Base-by-base conservation (phyloP, 306 rosid genomes). In the Lathyrus tuberosus region DNA sequence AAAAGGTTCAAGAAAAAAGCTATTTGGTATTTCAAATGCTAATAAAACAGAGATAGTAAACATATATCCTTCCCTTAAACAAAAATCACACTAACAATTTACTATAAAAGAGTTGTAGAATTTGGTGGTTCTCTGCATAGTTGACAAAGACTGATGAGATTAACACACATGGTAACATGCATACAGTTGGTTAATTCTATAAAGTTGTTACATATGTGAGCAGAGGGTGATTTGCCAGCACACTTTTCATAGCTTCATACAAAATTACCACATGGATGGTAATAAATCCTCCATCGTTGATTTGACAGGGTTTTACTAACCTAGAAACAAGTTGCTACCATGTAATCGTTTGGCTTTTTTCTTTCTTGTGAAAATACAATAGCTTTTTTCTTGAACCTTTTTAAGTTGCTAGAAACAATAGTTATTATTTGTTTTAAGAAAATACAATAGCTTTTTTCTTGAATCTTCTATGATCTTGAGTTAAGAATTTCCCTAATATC, bases 401-500 rank as follows among this genome's bases (percentile, higher is more conserved):
- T 12, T 31, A 7, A 10, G n/a, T 62, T 31, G 26, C 62, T n/a
- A n/a, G n/a, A n/a, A n/a, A n/a, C n/a, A n/a, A n/a, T n/a, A n/a
- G n/a, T n/a, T n/a, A n/a, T n/a, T n/a, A n/a, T n/a, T n/a, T n/a
- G n/a, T n/a, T n/a, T n/a, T n/a, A n/a, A n/a, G n/a, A n/a, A n/a
- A n/a, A n/a, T n/a, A n/a, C n/a, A n/a, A n/a, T n/a, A n/a, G n/a
- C n/a, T n/a, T n/a, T n/a, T n/a, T n/a, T n/a, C n/a, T n/a, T n/a
- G n/a, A n/a, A n/a, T n/a, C n/a, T n/a, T n/a, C n/a, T n/a, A n/a
- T n/a, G 10, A 30, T 58, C 57, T 67, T 15, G 78, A 70, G 83
- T 76, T 53, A 62, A 81, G 76, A 28, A 84, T 67, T 57, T 65
- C 41, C 65, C 70, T 40, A 18, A 81, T 67, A 68, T 85, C 92